Percentiles rank a stretch among this genome's conserved stretches.
These are phyloP conservation scores for Nemania sp. DNA, from an alignment of 2,329 filamentous ascomycete genomes.

Conservation along the genomic window DNA sequence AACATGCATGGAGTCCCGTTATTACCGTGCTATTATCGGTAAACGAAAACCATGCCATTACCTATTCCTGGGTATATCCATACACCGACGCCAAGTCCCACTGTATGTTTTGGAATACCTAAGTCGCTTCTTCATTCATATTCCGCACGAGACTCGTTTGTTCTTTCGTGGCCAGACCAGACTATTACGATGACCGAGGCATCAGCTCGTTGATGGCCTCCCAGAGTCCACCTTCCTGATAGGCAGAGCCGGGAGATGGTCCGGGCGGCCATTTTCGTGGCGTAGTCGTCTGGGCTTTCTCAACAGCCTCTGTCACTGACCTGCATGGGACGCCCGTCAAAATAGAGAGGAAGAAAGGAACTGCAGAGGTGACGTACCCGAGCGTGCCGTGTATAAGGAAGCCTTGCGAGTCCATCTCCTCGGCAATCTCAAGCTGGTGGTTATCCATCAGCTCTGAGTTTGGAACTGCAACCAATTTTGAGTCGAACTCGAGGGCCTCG, in stretches of 20 bases:
- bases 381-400: slow-evolving; percentile 76
- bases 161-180: not conserved
- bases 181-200: slow-evolving; percentile 17
- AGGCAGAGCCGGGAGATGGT: slow-evolving; percentile 29
- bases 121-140: no score
- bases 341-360: not conserved
- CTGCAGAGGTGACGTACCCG: slow-evolving; percentile 50
- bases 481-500: slow-evolving; percentile 73
- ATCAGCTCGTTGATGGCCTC: slow-evolving; percentile 35
- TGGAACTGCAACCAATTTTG: slow-evolving; percentile 86
- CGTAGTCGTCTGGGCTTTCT: slow-evolving; percentile 22
- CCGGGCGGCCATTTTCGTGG: slow-evolving; percentile 35
- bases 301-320: slow-evolving; percentile 33
- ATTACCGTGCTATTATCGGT: not conserved
- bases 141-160: not conserved
- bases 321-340: slow-evolving; percentile 25
- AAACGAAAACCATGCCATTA: not conserved
- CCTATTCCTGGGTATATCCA: slow-evolving; percentile 17
- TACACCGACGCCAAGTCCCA: slow-evolving; percentile 5
- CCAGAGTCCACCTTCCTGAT: slow-evolving; percentile 36
- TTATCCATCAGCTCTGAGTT: slow-evolving; percentile 84
- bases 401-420: slow-evolving; percentile 71
- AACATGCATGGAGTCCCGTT: not conserved
- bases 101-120: not conserved
- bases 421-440: slow-evolving; percentile 86